phyloP scores from a whole-genome alignment of 306 rosid genomes.

The Quercus suber region DNA sequence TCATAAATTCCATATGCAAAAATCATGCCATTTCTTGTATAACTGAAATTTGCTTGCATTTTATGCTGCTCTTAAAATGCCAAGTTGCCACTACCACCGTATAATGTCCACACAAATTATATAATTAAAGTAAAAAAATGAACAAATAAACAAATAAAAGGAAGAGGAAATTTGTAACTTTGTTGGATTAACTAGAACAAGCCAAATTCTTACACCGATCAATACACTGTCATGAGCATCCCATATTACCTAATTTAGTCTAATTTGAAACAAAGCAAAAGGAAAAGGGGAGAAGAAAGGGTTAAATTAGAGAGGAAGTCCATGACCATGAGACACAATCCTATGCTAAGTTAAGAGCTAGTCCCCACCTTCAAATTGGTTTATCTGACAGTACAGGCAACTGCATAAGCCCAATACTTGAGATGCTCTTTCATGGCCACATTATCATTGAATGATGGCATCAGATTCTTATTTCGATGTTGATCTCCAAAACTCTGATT shows the following conservation, averaged over 20 bases:
- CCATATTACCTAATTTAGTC: slow-evolving; percentile 1
- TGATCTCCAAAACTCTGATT: neutral
- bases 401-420: slow-evolving; percentile 73
- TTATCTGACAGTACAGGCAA: slow-evolving; percentile 58
- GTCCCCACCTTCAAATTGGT: neutral
- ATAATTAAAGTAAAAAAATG: no score
- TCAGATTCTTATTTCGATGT: neutral
- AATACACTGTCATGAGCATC: slow-evolving; percentile 4
- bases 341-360: neutral
- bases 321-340: neutral
- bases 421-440: slow-evolving; percentile 71
- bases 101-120: no score
- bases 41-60: no score
- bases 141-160: neutral
- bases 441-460: slow-evolving; percentile 48
- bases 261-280: neutral
- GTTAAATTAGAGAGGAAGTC: neutral
- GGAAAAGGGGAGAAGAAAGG: neutral
- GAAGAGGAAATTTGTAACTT: neutral
- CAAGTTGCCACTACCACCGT: no score
- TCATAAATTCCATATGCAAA: no score
- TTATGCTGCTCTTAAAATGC: no score
- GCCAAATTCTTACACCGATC: neutral
- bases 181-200: neutral
- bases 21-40: no score